Conservation (phyloP, 2,329 filamentous ascomycete species). For the Claviceps monticola region DNA sequence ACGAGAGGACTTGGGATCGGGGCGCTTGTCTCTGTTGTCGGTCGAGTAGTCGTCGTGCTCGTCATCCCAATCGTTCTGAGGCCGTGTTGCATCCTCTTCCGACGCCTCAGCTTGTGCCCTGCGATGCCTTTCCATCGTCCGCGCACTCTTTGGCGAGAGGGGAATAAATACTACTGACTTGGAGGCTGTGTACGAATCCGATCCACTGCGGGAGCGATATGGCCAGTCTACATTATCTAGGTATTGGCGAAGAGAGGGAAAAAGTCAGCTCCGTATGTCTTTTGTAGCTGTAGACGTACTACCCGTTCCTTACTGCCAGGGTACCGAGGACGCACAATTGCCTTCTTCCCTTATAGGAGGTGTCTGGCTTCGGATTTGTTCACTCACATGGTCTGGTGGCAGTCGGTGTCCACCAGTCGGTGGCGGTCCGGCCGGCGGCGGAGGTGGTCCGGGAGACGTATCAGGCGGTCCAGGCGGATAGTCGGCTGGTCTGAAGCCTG, state of each 20-base stretch:
- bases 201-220: not conserved
- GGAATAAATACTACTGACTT: slow-evolving; percentile 35
- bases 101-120: slow-evolving; percentile 18
- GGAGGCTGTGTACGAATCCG: slow-evolving; percentile 6
- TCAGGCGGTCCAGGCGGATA: slow-evolving; percentile 7
- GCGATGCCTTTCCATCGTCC: slow-evolving; percentile 29
- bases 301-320: slow-evolving; percentile 8
- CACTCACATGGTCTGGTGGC: slow-evolving; percentile 31
- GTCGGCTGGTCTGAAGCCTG: slow-evolving; percentile 5
- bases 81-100: slow-evolving; percentile 8
- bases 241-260: not conserved
- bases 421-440: slow-evolving; percentile 20
- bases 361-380: slow-evolving; percentile 17
- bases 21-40: not conserved
- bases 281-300: not conserved
- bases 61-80: slow-evolving; percentile 8
- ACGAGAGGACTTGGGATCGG: slow-evolving; percentile 22
- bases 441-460: slow-evolving; percentile 16
- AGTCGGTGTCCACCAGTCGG: slow-evolving; percentile 19
- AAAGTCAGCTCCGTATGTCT: slow-evolving; percentile 10
- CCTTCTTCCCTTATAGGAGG: slow-evolving; percentile 14
- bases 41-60: slow-evolving; percentile 5
- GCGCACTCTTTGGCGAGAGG: slow-evolving; percentile 34
- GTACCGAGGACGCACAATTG: slow-evolving; percentile 25
- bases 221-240: slow-evolving; percentile 18